phyloP scores from a whole-genome alignment of 2,329 filamentous ascomycete species.

The Botrytis cinerea region DNA sequence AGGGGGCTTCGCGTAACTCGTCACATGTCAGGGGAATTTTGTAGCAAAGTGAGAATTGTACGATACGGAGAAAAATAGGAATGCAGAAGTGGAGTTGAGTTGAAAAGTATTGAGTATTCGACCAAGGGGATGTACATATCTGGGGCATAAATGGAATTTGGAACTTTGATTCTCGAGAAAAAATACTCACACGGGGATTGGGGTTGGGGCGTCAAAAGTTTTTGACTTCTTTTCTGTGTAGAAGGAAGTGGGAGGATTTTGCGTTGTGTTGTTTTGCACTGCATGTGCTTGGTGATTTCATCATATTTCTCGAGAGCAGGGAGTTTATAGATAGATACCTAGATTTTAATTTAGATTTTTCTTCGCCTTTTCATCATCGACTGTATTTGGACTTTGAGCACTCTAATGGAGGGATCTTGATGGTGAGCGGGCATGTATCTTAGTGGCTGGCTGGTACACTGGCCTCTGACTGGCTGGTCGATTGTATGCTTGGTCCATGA shows the following conservation, averaged over 20 bases:
- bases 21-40: neutral
- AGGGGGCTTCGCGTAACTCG: neutral
- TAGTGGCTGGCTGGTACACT: too few species aligned
- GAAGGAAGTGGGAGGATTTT: neutral
- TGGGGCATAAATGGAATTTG: neutral
- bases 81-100: neutral
- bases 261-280: neutral
- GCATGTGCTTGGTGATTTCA: neutral
- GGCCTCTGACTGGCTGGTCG: too few species aligned
- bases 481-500: neutral
- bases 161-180: neutral
- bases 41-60: constrained; percentile 7
- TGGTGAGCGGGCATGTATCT: neutral
- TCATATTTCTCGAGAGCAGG: neutral
- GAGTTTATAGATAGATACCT: neutral
- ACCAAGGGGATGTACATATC: neutral
- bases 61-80: too few species aligned
- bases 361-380: neutral
- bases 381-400: neutral
- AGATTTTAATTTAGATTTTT: neutral
- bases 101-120: neutral
- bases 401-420: neutral
- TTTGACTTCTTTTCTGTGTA: neutral
- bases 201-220: neutral
- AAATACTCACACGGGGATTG: neutral